These are phyloP conservation scores for Narthecium ossifragum DNA, from an alignment of 106 monocot genomes.

Conservation along the genomic window DNA sequence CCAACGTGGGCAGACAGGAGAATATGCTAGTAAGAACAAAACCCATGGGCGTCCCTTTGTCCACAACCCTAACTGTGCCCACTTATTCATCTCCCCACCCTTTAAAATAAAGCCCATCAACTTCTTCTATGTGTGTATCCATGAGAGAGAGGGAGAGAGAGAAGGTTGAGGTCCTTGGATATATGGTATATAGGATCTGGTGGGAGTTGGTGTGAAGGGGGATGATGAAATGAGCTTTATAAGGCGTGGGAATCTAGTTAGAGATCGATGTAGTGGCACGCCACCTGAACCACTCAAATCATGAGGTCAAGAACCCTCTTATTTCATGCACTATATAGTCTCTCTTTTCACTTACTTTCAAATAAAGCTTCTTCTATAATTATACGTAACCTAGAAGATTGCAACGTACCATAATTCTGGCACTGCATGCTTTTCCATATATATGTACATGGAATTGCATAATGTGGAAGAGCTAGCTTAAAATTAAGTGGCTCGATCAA, in stretches of 20 bases:
- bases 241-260: constrained; percentile 25
- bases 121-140: neutral
- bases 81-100: neutral
- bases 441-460: too few species aligned
- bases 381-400: too few species aligned
- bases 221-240: constrained; percentile 6
- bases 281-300: constrained; percentile 15
- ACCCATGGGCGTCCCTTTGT: constrained; percentile 21
- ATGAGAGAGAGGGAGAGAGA: neutral
- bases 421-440: too few species aligned
- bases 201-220: neutral
- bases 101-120: too few species aligned
- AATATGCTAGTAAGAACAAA: constrained; percentile 18
- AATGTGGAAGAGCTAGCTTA: too few species aligned
- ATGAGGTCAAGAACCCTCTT: constrained; percentile 10
- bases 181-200: too few species aligned
- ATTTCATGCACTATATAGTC: constrained; percentile 2
- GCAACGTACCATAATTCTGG: too few species aligned
- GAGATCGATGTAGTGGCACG: constrained; percentile 8
- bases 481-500: too few species aligned
- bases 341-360: neutral
- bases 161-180: too few species aligned
- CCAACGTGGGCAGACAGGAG: constrained; percentile 9
- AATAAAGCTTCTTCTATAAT: too few species aligned
- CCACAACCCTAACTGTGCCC: constrained; percentile 9